A percentile compares a stretch with the other conserved stretches of the same genome.
Conservation (phyloP, 257 asterid genomes). For the Scutellaria galericulata region DNA sequence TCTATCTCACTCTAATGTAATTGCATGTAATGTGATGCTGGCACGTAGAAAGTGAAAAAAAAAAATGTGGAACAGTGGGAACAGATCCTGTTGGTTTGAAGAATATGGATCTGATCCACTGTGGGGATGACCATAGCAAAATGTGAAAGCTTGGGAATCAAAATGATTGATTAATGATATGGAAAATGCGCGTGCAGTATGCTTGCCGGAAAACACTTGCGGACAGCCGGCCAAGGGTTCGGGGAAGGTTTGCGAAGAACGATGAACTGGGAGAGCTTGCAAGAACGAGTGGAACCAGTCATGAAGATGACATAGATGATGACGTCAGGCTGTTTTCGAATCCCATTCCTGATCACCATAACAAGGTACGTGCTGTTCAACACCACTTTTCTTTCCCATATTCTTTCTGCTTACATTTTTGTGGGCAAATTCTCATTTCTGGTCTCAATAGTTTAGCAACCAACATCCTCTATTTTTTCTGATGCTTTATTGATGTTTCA, state of each 20-base stretch:
- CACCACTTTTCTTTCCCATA: too few relatives aligned
- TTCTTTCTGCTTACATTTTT: too few relatives aligned
- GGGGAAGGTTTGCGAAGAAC: slow-evolving; percentile 88
- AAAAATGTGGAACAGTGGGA: slow-evolving; percentile 16
- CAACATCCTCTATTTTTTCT: too few relatives aligned
- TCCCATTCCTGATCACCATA: slow-evolving; percentile 41
- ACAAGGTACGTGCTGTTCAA: slow-evolving; percentile 30
- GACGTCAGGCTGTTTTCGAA: slow-evolving; percentile 50
- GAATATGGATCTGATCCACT: slow-evolving; percentile 19
- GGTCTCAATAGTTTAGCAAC: too few relatives aligned
- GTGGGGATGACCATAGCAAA: too few relatives aligned
- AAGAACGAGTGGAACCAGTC: slow-evolving; percentile 49
- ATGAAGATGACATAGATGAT: slow-evolving; percentile 71
- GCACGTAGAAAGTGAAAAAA: too few relatives aligned
- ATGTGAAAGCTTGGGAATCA: too few relatives aligned
- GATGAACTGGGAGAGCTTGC: slow-evolving; percentile 69
- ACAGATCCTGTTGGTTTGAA: slow-evolving; percentile 14
- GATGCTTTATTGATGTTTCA: too few relatives aligned
- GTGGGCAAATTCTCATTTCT: too few relatives aligned
- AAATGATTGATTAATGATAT: not conserved
- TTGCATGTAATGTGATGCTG: not conserved
- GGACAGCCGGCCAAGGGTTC: slow-evolving; percentile 91
- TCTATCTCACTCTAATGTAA: slow-evolving; percentile 2
- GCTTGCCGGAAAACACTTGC: slow-evolving; percentile 95
- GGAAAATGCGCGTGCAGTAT: slow-evolving; percentile 52